Evolutionary conservation across 2,329 filamentous ascomycete genomes (phyloP), one percentile per base, ranked within the genome.

Genomic region (Apiospora arundinis): DNA sequence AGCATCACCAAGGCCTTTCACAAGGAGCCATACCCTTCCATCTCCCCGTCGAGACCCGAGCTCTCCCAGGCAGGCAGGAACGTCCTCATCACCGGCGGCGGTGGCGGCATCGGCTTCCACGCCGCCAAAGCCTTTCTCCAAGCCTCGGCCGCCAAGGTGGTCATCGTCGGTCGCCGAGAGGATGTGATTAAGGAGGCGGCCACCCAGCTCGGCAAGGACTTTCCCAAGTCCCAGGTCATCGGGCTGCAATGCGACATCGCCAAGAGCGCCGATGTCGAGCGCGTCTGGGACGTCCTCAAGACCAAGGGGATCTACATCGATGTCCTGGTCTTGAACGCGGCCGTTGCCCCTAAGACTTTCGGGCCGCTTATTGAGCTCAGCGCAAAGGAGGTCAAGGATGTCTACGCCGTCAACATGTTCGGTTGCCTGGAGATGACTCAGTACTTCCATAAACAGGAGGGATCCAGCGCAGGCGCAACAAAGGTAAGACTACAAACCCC

Each of bases 101-200:
- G 68, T 14, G 48, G 37, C 16, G 68, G 78, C 9, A 77, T 78
- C 48, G 79, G 77, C 44, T 69, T 77, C 37, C 73, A 72, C 25
- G 75, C 76, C 74, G 69, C 74, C 42, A 75, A 74, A 63, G 81
- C 76, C 8, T 78, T 85, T 1, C 82, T 78, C 12, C 79, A 80
- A n/a, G 87, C 87, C 69, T 85, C 86, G 9, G 86, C 87, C 11
- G 81, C 82, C 49, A 87, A 84, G 70, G 84, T 89, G 60, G 88
- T 87, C 77, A 85, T 89, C 69, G 78, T 88, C n/a, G 86, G 86
- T n/a, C 83, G 86, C 1, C 84, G 86, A 1, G 77, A 80, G 71
- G 81, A 85, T 18, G 76, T 79, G 1, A 81, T 88, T 45, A 78
- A 85, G 65, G 78, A 79, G n/a, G 85, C 86, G 7, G 83, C 85